A percentile compares a stretch with the other conserved stretches of the same genome.
Evolutionary conservation across 345 rosid genomes (phyloP).

Genomic region (Brassica juncea): DNA sequence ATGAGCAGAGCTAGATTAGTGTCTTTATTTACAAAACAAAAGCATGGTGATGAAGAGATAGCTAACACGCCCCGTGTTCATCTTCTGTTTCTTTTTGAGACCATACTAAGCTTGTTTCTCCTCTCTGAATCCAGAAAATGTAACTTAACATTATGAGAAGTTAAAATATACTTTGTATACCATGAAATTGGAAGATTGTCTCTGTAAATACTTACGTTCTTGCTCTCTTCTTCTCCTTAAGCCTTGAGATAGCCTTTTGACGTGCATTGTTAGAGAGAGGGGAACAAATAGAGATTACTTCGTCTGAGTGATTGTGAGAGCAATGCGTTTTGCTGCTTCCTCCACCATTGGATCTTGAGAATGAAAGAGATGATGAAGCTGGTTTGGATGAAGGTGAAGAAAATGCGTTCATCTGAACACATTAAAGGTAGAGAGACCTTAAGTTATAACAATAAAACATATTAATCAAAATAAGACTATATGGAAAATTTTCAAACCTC

Average conservation of each 20-base stretch:
- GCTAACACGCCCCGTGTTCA: not conserved
- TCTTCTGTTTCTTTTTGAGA: constrained; percentile 3
- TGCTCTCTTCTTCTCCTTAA: constrained; percentile 67
- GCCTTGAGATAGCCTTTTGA: constrained; percentile 55
- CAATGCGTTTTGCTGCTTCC: constrained; percentile 38
- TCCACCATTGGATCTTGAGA: constrained; percentile 46
- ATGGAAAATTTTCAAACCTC: constrained; percentile 34
- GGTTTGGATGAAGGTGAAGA: constrained; percentile 38
- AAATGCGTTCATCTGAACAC: no score
- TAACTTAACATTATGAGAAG: not conserved
- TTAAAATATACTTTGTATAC: not conserved
- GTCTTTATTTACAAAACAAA: constrained; percentile 38
- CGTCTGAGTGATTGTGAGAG: constrained; percentile 42
- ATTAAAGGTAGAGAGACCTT: not conserved
- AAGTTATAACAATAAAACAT: not conserved
- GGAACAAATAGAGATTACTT: constrained; percentile 42
- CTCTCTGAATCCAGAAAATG: constrained; percentile 29
- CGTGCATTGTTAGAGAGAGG: constrained; percentile 41
- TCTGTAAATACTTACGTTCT: constrained; percentile 47
- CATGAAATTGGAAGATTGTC: not conserved
- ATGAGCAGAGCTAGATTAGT: constrained; percentile 25
- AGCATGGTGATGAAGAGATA: not conserved
- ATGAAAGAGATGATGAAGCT: constrained; percentile 48
- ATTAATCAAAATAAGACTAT: not conserved
- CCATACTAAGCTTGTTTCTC: constrained; percentile 33